These are phyloP conservation scores for Cystofilobasidium ferigula DNA, from an alignment of 768 basidiomycete genomes.

Conservation along the genomic window DNA sequence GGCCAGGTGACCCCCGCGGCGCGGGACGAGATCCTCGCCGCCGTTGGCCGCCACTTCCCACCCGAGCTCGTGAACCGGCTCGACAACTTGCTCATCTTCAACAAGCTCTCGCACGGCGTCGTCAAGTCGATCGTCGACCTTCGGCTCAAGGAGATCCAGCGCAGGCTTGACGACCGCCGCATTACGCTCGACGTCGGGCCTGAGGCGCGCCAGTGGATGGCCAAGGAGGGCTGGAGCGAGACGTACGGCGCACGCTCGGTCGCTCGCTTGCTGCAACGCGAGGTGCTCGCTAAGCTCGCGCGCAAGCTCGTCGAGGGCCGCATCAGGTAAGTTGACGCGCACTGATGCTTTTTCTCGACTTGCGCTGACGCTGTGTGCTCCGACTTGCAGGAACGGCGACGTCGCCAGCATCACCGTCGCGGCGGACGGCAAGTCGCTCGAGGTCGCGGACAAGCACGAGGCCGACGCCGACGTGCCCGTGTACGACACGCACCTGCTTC, in stretches of 20 bases:
- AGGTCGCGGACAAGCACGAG: slow-evolving; percentile 55
- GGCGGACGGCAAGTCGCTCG: slow-evolving; percentile 42
- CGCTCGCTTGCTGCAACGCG: slow-evolving; percentile 68
- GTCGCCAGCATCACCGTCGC: slow-evolving; percentile 49
- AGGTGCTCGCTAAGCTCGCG: slow-evolving; percentile 72
- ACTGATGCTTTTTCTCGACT: background rate
- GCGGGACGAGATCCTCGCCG: slow-evolving; percentile 56
- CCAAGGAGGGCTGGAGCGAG: slow-evolving; percentile 65
- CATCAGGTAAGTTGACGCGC: slow-evolving; percentile 47
- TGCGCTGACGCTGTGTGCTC: slow-evolving; percentile 22
- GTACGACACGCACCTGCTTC: slow-evolving; percentile 10
- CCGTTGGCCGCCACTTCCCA: slow-evolving; percentile 69
- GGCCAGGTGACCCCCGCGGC: slow-evolving; percentile 57
- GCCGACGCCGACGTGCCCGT: slow-evolving; percentile 40
- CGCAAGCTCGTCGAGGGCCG: slow-evolving; percentile 67
- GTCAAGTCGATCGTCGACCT: slow-evolving; percentile 70
- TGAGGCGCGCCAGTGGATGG: slow-evolving; percentile 57
- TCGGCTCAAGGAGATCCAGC: slow-evolving; percentile 61
- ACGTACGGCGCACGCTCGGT: slow-evolving; percentile 80
- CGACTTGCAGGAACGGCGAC: slow-evolving; percentile 52
- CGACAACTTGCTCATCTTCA: slow-evolving; percentile 62
- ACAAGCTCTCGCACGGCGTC: slow-evolving; percentile 64
- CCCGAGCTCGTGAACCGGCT: slow-evolving; percentile 63
- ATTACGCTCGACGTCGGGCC: slow-evolving; percentile 63
- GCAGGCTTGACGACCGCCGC: slow-evolving; percentile 52